Evolutionary conservation across 2,329 filamentous ascomycete genomes (phyloP), one percentile per base, ranked within the genome.

Genomic region (Ophiostoma sp.): DNA sequence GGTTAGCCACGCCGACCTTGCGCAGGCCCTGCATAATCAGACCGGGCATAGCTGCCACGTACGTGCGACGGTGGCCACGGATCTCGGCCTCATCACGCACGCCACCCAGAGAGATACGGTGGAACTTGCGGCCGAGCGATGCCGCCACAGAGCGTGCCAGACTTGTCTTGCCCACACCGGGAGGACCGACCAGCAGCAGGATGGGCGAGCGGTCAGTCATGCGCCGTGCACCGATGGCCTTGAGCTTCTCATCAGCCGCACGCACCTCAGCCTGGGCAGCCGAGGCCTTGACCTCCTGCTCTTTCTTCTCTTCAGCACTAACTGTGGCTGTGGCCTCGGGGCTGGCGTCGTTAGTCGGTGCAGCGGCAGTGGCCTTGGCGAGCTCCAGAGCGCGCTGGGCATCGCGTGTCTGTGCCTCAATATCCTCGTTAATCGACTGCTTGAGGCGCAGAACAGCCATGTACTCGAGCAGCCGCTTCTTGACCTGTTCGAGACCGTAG

Each of bases 11-110:
- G 64, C 95, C 95, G 42, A 97, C 95, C 84, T 98, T 99, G 84
- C 96, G 95, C 72, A 99, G 81, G 0, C 95, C 96, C 80, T 94
- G 95, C 39, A 98, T 95, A 74, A 99, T 92, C 72, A 98, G 86
- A 71, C 96, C 96, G 11, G 96, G 96, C 95, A 99, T 98, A n/a
- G 96, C 96, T 28, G 96, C 96, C 74, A 99, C 96, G 80, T 99
- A 99, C 0, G 96, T 99, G 77, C 96, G 88, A 72, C 96, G 89
- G 82, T 99, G 96, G 11, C 96, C 96, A 74, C 96, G 90, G 74
- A 99, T 98, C 83, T 99, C 96, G 19, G 96, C 96, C 82, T 99
- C 96, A 79, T 99, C 96, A 72, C 96, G 88, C 2, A 99, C 95
- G 77, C 96, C 96, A 75, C 96, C 96, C 3, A 99, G 90, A 3